A percentile compares a stretch with the other conserved stretches of the same genome.
These are phyloP conservation scores for Entophlyctis helioformis DNA, from an alignment of 192 early-diverging fungal species.

Conservation along the genomic window DNA sequence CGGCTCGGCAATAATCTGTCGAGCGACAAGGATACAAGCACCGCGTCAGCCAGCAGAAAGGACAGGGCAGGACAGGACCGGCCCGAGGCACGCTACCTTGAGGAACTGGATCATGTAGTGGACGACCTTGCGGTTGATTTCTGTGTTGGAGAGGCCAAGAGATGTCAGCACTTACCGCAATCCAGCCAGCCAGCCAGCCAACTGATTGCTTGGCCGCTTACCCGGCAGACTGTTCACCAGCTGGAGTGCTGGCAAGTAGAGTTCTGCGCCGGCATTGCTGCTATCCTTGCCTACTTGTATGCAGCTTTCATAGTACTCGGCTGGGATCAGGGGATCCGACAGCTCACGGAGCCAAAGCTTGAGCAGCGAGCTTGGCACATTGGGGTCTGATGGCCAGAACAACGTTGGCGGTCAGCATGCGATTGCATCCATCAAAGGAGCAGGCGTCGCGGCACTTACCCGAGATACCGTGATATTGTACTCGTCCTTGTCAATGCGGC, in stretches of 20 bases:
- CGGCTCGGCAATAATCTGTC: slow-evolving; percentile 59
- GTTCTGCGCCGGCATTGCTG: too few species aligned
- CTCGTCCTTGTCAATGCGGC: slow-evolving; percentile 72
- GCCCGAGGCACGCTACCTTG: slow-evolving; percentile 23
- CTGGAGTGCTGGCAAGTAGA: too few species aligned
- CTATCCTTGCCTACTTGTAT: slow-evolving; percentile 46
- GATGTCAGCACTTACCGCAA: neutral
- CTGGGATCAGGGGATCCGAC: slow-evolving; percentile 78
- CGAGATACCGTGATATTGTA: slow-evolving; percentile 58
- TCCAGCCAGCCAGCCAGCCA: too few species aligned
- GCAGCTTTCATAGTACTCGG: slow-evolving; percentile 65
- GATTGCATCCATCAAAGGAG: neutral
- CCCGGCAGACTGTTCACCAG: too few species aligned
- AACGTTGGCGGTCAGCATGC: too few species aligned
- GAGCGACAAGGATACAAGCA: neutral
- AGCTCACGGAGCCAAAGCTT: slow-evolving; percentile 93
- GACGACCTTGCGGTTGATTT: slow-evolving; percentile 58
- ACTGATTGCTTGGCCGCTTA: too few species aligned
- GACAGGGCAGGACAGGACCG: neutral
- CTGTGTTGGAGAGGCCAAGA: slow-evolving; percentile 34
- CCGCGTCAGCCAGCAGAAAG: neutral
- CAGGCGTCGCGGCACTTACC: slow-evolving; percentile 22
- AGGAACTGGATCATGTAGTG: slow-evolving; percentile 74
- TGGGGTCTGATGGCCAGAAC: slow-evolving; percentile 43
- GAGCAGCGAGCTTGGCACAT: slow-evolving; percentile 81